Evolutionary conservation across 768 basidiomycete species (phyloP).

Genomic region (Tylopilus rubrobrunneus): DNA sequence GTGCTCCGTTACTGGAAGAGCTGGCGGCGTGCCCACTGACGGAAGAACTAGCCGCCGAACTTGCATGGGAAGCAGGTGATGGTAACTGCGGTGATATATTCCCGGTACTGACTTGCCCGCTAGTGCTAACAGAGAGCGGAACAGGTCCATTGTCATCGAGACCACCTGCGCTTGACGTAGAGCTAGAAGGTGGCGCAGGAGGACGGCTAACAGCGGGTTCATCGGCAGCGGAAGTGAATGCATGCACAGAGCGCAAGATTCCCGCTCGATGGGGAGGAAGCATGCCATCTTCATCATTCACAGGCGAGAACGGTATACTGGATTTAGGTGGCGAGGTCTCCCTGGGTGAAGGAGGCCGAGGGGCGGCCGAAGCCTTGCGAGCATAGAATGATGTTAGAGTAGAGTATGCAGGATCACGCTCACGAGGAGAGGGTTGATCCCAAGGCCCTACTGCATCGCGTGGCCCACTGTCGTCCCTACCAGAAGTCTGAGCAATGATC

Average conservation of each 20-base stretch:
- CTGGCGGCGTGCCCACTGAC: constrained; percentile 27
- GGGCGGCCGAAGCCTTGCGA: constrained; percentile 22
- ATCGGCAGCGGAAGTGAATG: constrained; percentile 21
- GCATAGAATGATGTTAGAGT: constrained; percentile 27
- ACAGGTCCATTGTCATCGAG: constrained; percentile 31
- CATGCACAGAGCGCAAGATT: constrained; percentile 24
- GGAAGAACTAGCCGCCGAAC: constrained; percentile 42
- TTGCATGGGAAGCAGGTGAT: constrained; percentile 67
- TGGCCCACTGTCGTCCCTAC: constrained; percentile 22
- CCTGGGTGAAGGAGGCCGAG: constrained; percentile 27
- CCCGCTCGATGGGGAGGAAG: constrained; percentile 31
- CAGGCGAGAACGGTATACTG: constrained; percentile 20
- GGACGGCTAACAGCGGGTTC: constrained; percentile 27
- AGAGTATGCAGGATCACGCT: constrained; percentile 27
- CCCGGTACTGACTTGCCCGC: constrained; percentile 30
- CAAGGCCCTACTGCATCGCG: constrained; percentile 31
- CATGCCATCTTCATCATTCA: constrained; percentile 31
- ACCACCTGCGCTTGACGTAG: constrained; percentile 42
- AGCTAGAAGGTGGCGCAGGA: constrained; percentile 36
- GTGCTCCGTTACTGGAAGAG: constrained; percentile 28
- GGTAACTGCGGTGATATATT: constrained; percentile 67
- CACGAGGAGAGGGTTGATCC: constrained; percentile 32
- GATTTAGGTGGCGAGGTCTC: constrained; percentile 26
- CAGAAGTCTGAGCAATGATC: constrained; percentile 24
- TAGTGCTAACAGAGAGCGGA: constrained; percentile 47